A percentile compares a stretch with the other conserved stretches of the same genome.
Evolutionary conservation across 2,329 filamentous ascomycete species (phyloP).

Genomic region (Trichophyton simii): DNA sequence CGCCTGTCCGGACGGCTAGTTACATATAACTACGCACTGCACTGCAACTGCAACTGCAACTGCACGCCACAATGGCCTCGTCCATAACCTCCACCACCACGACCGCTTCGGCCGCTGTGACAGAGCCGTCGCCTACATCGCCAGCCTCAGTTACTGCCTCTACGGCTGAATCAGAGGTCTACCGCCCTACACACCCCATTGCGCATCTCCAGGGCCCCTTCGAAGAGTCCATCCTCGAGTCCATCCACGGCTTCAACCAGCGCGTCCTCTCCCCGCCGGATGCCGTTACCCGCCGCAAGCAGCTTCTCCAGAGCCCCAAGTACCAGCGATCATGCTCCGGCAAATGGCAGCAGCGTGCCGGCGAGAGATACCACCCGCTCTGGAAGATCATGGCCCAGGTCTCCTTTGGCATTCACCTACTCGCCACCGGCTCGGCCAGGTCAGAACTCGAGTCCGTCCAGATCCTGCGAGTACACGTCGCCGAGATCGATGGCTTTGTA

Average conservation of each 20-base stretch:
- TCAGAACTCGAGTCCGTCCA: constrained; percentile 76
- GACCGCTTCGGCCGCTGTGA: not conserved
- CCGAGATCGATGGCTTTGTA: constrained; percentile 84
- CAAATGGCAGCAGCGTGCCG: constrained; percentile 62
- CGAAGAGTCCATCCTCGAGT: constrained; percentile 34
- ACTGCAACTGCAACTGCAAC: too few species aligned
- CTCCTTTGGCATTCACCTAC: constrained; percentile 79
- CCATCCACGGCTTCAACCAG: constrained; percentile 16
- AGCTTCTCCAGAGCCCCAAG: constrained; percentile 54
- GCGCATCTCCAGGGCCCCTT: constrained; percentile 34
- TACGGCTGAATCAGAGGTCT: not conserved
- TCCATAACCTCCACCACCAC: not conserved
- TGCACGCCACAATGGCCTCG: too few species aligned
- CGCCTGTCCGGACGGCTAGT: not conserved
- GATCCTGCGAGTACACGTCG: constrained; percentile 83
- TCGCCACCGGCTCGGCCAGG: constrained; percentile 75
- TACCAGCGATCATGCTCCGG: constrained; percentile 60
- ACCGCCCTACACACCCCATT: constrained; percentile 24
- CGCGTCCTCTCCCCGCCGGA: constrained; percentile 27
- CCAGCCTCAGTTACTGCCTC: not conserved
- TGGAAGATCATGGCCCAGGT: constrained; percentile 87
- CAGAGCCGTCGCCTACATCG: not conserved
- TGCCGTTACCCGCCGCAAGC: constrained; percentile 44
- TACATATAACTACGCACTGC: not conserved
- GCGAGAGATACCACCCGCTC: constrained; percentile 72